Percentiles rank a stretch among this genome's conserved stretches.
These are phyloP conservation scores for Rhizopogon vesiculosus DNA, from an alignment of 768 basidiomycete species.

Conservation along the genomic window DNA sequence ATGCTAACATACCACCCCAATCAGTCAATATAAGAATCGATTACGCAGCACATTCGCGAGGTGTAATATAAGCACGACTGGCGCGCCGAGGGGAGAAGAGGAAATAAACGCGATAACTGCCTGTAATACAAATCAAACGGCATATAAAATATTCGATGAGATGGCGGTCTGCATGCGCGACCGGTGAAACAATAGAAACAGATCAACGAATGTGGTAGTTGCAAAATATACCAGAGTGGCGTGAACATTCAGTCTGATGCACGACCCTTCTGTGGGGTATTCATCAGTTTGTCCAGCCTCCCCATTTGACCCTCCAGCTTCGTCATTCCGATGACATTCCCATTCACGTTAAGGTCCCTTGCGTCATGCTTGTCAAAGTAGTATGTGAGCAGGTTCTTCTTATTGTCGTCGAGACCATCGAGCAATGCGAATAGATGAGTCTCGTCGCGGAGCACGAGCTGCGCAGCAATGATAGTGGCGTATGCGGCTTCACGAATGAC, in stretches of 20 bases:
- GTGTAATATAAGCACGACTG: background rate
- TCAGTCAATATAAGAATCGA: background rate
- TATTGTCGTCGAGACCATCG: constrained; percentile 81
- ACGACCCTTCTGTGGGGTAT: constrained; percentile 52
- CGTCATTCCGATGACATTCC: constrained; percentile 47
- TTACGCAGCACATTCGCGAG: background rate
- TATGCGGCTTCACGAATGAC: constrained; percentile 83
- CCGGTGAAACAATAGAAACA: background rate
- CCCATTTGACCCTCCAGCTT: constrained; percentile 78
- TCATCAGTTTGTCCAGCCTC: constrained; percentile 73
- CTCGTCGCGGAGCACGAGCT: constrained; percentile 79
- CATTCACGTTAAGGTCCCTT: constrained; percentile 41
- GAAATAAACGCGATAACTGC: constrained; percentile 8
- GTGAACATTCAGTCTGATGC: constrained; percentile 5
- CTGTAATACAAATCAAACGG: constrained; percentile 1
- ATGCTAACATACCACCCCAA: no score
- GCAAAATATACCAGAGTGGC: background rate
- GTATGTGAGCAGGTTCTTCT: constrained; percentile 87
- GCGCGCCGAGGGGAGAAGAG: background rate
- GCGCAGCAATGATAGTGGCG: constrained; percentile 77
- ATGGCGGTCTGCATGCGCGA: background rate
- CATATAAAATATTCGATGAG: background rate
- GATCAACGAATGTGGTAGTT: background rate
- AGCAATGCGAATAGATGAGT: constrained; percentile 76
- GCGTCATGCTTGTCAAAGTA: constrained; percentile 85